phyloP scores from a whole-genome alignment of 306 rosid species.

The Vigna hirtella region DNA sequence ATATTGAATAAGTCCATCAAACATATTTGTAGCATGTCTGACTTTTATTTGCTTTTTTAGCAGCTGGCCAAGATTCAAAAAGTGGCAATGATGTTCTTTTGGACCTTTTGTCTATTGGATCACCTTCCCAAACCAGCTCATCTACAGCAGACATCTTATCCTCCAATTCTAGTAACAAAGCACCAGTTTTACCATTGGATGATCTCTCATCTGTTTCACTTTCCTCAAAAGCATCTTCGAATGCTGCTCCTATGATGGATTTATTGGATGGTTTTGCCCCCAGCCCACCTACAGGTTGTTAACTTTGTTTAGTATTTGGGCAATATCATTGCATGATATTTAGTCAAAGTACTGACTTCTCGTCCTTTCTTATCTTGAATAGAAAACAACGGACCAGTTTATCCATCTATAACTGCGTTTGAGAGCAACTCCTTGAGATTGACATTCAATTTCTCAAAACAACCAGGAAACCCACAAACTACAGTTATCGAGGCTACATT shows the following conservation, averaged over 20 bases:
- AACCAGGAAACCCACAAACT: constrained; percentile 82
- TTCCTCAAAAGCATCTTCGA: constrained; percentile 59
- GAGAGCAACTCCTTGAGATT: constrained; percentile 90
- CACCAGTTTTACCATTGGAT: constrained; percentile 66
- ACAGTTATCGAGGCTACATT: constrained; percentile 78
- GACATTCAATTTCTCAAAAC: constrained; percentile 80
- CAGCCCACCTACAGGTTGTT: constrained; percentile 61
- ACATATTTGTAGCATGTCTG: constrained; percentile 30
- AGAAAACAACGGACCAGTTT: constrained; percentile 77
- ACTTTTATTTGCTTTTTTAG: constrained; percentile 54
- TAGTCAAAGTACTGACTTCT: constrained; percentile 42
- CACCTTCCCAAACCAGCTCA: constrained; percentile 62
- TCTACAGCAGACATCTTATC: constrained; percentile 63
- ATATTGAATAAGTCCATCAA: constrained; percentile 31
- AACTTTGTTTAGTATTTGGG: constrained; percentile 35
- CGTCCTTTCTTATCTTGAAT: constrained; percentile 44
- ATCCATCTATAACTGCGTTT: constrained; percentile 84
- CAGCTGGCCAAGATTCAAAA: constrained; percentile 58
- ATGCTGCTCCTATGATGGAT: constrained; percentile 75
- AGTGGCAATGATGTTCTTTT: constrained; percentile 79
- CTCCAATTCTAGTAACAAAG: constrained; percentile 58
- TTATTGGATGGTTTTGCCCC: constrained; percentile 73
- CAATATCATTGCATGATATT: constrained; percentile 31
- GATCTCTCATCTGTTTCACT: constrained; percentile 71
- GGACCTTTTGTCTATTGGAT: constrained; percentile 90